phyloP scores from a whole-genome alignment of 2,329 filamentous ascomycete species.

The Thermothelomyces thermophilus region DNA sequence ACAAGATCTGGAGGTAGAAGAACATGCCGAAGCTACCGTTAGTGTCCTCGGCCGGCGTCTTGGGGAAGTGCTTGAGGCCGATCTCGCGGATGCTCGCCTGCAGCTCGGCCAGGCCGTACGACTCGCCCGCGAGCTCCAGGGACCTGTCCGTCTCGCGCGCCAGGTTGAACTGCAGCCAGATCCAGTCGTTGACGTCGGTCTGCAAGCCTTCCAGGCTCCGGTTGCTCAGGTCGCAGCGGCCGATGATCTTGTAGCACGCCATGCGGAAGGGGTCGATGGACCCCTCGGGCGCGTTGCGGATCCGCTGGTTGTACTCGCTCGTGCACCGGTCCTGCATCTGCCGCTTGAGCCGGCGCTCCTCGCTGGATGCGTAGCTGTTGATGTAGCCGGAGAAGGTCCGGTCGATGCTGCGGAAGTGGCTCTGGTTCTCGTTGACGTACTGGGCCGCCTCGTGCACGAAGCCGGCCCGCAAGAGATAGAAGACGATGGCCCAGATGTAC shows the following conservation, averaged over 20 bases:
- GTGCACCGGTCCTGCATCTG: constrained; percentile 82
- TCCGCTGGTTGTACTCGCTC: constrained; percentile 80
- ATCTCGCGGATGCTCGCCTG: constrained; percentile 81
- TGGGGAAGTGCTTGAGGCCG: constrained; percentile 83
- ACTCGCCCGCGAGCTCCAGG: constrained; percentile 59
- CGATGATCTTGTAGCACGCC: constrained; percentile 97
- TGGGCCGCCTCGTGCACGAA: constrained; percentile 76
- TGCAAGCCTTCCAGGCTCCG: constrained; percentile 57
- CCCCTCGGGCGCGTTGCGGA: constrained; percentile 76
- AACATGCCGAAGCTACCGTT: constrained; percentile 78
- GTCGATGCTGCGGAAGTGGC: constrained; percentile 83
- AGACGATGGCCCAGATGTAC: constrained; percentile 89
- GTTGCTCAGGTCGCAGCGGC: constrained; percentile 63
- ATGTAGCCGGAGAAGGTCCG: constrained; percentile 85
- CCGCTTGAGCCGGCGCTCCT: constrained; percentile 68
- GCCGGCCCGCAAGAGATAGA: constrained; percentile 81
- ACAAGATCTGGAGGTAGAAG: constrained; percentile 86
- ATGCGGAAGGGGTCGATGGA: constrained; percentile 91
- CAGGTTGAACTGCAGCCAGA: constrained; percentile 66
- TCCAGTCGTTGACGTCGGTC: constrained; percentile 62
- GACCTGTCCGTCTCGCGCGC: constrained; percentile 58
- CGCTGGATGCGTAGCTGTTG: constrained; percentile 69
- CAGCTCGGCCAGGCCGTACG: constrained; percentile 60
- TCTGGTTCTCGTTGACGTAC: constrained; percentile 74
- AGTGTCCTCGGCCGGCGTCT: constrained; percentile 65